These are phyloP conservation scores for Heliosperma pusillum DNA, from an alignment of 148 eudicot genomes.

Conservation along the genomic window DNA sequence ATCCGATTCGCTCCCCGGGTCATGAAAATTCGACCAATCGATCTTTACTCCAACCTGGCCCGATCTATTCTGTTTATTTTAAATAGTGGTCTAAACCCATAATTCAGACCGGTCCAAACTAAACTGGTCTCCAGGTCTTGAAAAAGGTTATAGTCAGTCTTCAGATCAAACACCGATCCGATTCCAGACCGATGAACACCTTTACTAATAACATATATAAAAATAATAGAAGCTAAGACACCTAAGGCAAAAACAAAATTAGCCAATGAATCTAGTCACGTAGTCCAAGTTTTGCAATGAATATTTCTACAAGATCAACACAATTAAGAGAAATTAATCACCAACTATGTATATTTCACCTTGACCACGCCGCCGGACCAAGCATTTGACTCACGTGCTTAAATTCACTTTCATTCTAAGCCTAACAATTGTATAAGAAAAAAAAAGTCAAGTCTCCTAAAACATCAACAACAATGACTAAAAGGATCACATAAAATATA, in stretches of 20 bases:
- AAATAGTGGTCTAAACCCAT: no score
- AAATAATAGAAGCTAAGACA: no score
- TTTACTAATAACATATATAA: no score
- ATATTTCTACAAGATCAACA: not conserved
- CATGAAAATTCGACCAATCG: no score
- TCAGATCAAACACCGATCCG: no score
- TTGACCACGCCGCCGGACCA: conserved; percentile 32
- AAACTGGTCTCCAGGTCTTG: no score
- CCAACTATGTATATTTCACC: conserved; percentile 19
- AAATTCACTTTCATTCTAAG: not conserved
- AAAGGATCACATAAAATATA: conserved; percentile 5
- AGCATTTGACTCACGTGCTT: conserved; percentile 33
- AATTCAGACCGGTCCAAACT: no score
- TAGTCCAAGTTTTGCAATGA: not conserved
- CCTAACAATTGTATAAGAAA: not conserved
- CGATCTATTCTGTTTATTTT: no score
- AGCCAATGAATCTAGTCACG: not conserved
- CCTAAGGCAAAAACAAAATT: not conserved
- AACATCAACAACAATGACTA: conserved; percentile 9
- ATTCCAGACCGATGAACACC: no score
- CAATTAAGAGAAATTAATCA: not conserved
- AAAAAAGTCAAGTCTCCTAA: conserved; percentile 15
- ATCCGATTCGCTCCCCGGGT: no score
- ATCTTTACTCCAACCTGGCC: no score
- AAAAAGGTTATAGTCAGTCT: no score